Evolutionary conservation across 805 yeast species (phyloP).

Genomic region (Vanderwaltozyma verrucispora): DNA sequence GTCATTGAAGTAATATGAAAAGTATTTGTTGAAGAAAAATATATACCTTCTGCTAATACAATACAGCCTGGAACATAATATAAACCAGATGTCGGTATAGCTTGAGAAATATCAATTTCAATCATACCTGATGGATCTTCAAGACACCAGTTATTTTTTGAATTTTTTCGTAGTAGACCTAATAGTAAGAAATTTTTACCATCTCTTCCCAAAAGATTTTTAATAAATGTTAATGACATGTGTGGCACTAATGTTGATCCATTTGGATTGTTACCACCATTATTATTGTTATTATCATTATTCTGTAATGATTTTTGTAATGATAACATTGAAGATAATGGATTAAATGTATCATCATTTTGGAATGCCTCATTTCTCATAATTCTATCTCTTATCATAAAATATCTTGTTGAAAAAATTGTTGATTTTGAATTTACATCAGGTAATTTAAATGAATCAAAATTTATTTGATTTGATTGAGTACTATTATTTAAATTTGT

Average conservation of each 20-base stretch:
- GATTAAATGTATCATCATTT: slow-evolving; percentile 24
- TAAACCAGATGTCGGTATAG: slow-evolving; percentile 51
- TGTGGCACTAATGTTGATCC: slow-evolving; percentile 1
- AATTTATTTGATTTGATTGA: slow-evolving; percentile 4
- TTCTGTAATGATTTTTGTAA: slow-evolving; percentile 13
- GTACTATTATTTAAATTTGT: slow-evolving; percentile 7
- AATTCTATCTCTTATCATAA: slow-evolving; percentile 58
- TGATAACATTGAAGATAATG: slow-evolving; percentile 26
- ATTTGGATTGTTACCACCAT: too few relatives aligned
- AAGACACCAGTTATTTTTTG: slow-evolving; percentile 59
- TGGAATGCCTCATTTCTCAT: slow-evolving; percentile 70
- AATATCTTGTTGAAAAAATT: slow-evolving; percentile 45
- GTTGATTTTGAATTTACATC: slow-evolving; percentile 27
- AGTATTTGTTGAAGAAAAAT: slow-evolving; percentile 51
- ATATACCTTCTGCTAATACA: slow-evolving; percentile 76
- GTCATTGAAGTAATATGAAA: slow-evolving; percentile 70
- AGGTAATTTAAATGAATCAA: slow-evolving; percentile 14
- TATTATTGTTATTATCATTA: too few relatives aligned
- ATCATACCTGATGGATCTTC: slow-evolving; percentile 77
- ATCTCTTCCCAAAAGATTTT: slow-evolving; percentile 78
- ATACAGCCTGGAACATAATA: slow-evolving; percentile 69
- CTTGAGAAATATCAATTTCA: slow-evolving; percentile 52
- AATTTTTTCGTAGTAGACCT: slow-evolving; percentile 59
- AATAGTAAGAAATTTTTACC: slow-evolving; percentile 65
- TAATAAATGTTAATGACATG: slow-evolving; percentile 53